Evolutionary conservation across 2,329 filamentous ascomycete species (phyloP), one percentile per base, ranked within the genome.

Genomic region (Calonectria ilicicola): DNA sequence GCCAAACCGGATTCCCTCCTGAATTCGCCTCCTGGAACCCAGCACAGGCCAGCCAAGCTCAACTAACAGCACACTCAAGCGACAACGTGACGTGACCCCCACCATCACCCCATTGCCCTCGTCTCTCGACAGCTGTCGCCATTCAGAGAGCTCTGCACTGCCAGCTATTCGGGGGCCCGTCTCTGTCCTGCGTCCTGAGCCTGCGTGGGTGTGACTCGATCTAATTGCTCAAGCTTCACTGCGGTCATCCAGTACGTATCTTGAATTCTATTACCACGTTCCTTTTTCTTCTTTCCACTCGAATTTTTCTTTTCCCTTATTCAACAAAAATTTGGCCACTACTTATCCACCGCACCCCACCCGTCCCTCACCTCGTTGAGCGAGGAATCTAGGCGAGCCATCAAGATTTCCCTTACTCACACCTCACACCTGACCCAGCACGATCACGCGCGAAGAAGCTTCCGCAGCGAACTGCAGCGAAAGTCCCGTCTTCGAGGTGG

Each of bases 71-170:
- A 32, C 62, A 66, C 74, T 65, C 38, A 62, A 70, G 60, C 40
- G 70, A 79, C 77, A 79, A 79, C 77, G 78, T 78, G 77, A 78
- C 74, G 69, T 73, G 74, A 78, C 77, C 77, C 77, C 77, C 77
- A 79, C 77, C 35, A 73, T 79, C 77, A 79, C 74, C 75, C 77
- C 72, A 79, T 78, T 60, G 60, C 32, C 49, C 60, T 69, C 69
- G 69, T 68, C 70, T 67, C 75, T 74, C 69, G 56, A 47, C 67
- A 62, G 26, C 27, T 26, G 35, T 40, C 26, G 51, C 68, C 73
- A 51, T 38, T 32, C 70, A 58, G 63, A 42, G 29, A 38, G 65
- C 51, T 32, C 35, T 29, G 51, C 32, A 44, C 46, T n/a, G 15
- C 35, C 46, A 46, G 19, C 67, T 27, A 27, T n/a, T 27, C 44